Percentiles rank a stretch among this genome's conserved stretches.
Conservation (phyloP, 805 yeast species). For the Schizosaccharomyces octosporus region DNA sequence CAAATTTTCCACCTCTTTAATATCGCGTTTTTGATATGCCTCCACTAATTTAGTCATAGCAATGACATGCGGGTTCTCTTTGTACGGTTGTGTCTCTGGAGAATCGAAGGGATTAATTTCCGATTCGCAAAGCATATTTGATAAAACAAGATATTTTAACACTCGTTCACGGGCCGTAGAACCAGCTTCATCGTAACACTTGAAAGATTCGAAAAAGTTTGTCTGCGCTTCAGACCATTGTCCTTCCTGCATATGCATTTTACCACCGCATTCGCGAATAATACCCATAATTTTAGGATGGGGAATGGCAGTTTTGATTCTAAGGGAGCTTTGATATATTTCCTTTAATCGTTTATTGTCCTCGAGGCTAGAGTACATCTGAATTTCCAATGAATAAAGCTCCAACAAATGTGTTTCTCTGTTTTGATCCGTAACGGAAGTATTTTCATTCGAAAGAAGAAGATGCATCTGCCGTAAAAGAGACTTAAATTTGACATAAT, state of each 20-base stretch:
- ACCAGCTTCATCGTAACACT: constrained; percentile 41
- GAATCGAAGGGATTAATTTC: constrained; percentile 50
- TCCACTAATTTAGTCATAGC: constrained; percentile 14
- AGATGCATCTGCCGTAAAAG: constrained; percentile 6
- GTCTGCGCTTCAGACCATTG: constrained; percentile 34
- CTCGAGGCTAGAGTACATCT: constrained; percentile 21
- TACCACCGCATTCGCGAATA: constrained; percentile 56
- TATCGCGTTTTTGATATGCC: constrained; percentile 13
- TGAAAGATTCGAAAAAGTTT: constrained; percentile 30
- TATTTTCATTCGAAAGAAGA: constrained; percentile 9
- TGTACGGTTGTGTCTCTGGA: constrained; percentile 39
- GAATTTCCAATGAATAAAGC: constrained; percentile 40
- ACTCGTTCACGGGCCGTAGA: constrained; percentile 32
- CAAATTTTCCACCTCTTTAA: constrained; percentile 8
- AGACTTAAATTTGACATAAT: constrained; percentile 7
- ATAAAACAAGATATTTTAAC: constrained; percentile 35
- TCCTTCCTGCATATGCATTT: constrained; percentile 31
- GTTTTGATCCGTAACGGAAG: constrained; percentile 7
- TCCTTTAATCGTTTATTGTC: constrained; percentile 18
- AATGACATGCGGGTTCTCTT: constrained; percentile 12
- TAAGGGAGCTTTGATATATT: constrained; percentile 25
- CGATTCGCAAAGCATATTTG: constrained; percentile 30
- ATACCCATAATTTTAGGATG: constrained; percentile 55
- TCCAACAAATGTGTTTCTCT: constrained; percentile 24
- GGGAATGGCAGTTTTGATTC: constrained; percentile 36